These are phyloP conservation scores for Fraxinus dipetala DNA, from an alignment of 305 asterid species.

Conservation along the genomic window DNA sequence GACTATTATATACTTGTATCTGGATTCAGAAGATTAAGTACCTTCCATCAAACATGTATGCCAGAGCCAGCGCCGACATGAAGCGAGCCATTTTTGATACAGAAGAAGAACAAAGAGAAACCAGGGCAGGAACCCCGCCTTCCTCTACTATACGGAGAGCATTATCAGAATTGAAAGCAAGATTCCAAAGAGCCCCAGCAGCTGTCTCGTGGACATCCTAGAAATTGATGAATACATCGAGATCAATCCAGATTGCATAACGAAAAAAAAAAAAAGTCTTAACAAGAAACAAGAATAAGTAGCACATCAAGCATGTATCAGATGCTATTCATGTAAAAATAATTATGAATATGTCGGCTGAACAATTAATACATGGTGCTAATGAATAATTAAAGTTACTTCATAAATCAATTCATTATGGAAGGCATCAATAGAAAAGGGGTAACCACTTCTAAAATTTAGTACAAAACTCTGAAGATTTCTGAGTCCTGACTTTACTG, in stretches of 20 bases:
- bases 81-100: constrained; percentile 93
- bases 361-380: background rate
- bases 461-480: background rate
- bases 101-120: constrained; percentile 72
- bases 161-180: constrained; percentile 86
- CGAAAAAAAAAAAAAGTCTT: background rate
- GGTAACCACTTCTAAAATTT: background rate
- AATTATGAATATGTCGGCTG: background rate
- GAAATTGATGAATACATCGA: constrained; percentile 17
- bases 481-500: background rate
- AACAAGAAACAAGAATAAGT: background rate
- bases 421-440: background rate
- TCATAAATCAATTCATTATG: background rate
- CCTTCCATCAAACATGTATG: constrained; percentile 94
- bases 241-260: background rate
- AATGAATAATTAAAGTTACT: constrained; percentile 9
- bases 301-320: background rate
- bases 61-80: constrained; percentile 88
- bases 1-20: background rate
- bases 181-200: constrained; percentile 98
- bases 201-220: constrained; percentile 98
- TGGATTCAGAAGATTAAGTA: constrained; percentile 24
- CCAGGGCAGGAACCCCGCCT: constrained; percentile 89
- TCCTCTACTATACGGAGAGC: constrained; percentile 90
- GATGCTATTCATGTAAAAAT: background rate